Evolutionary conservation across 2,329 filamentous ascomycete species (phyloP).

Genomic region (Sclerotinia trifoliorum): DNA sequence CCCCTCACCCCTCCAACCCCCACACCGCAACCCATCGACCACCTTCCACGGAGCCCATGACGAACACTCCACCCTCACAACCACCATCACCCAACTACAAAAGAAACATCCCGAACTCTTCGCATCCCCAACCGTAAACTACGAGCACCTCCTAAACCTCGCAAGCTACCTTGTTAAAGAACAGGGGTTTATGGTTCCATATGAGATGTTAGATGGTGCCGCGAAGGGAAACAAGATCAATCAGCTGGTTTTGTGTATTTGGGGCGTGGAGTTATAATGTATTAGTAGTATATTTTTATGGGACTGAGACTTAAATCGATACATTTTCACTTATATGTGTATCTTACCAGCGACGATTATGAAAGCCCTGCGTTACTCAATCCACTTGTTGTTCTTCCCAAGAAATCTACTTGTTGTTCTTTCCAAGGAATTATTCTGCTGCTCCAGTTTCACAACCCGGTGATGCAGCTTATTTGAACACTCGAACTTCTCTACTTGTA

Average conservation of each 20-base stretch:
- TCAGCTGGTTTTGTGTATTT: conserved; percentile 23
- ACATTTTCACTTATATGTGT: not conserved
- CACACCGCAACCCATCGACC: not conserved
- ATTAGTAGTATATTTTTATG: no score
- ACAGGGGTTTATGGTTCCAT: conserved; percentile 25
- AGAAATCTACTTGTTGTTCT: not conserved
- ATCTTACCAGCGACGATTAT: not conserved
- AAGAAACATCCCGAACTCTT: not conserved
- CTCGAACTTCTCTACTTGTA: no score
- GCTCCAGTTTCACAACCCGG: no score
- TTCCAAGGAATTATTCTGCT: not conserved
- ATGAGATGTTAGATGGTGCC: conserved; percentile 19
- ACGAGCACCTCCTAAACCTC: conserved; percentile 23
- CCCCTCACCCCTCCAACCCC: not conserved
- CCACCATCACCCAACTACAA: conserved; percentile 1
- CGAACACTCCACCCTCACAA: conserved; percentile 3
- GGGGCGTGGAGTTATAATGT: not conserved
- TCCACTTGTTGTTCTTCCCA: not conserved
- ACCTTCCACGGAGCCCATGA: conserved; percentile 3
- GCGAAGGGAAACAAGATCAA: not conserved
- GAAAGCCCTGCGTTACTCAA: not conserved
- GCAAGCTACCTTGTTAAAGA: conserved; percentile 30
- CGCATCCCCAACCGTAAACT: not conserved
- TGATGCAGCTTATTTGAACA: no score
- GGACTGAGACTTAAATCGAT: not conserved